These are phyloP conservation scores for Mitragyna speciosa DNA, from an alignment of 257 asterid species.

Conservation along the genomic window DNA sequence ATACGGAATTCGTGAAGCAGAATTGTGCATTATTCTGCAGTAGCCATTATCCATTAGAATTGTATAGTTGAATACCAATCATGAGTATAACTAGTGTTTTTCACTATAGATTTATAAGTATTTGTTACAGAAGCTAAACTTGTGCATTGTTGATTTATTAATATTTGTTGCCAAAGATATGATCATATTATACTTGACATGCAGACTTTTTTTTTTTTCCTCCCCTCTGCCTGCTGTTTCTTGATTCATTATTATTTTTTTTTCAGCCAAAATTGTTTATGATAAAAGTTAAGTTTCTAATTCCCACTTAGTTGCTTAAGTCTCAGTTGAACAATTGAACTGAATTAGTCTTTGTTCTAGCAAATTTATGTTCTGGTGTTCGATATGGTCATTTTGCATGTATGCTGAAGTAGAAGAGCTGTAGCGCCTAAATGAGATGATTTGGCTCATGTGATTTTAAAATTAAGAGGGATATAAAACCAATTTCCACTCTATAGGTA, in stretches of 20 bases:
- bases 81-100: neutral
- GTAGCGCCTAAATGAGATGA: neutral
- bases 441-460: neutral
- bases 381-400: neutral
- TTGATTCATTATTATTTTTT: neutral
- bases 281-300: neutral
- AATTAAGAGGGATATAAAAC: neutral
- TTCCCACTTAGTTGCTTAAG: neutral
- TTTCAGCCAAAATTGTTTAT: neutral
- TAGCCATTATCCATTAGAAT: neutral
- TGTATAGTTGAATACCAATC: neutral
- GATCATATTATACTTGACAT: too few relatives aligned
- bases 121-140: neutral
- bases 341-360: neutral
- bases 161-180: too few relatives aligned
- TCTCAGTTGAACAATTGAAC: neutral
- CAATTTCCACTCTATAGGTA: neutral
- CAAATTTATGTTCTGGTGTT: neutral
- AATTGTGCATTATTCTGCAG: neutral
- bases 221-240: too few relatives aligned
- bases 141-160: too few relatives aligned
- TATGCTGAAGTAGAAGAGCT: neutral
- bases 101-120: neutral
- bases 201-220: neutral
- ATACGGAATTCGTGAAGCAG: neutral